Percentiles rank a stretch among this genome's conserved stretches.
phyloP scores from a whole-genome alignment of 768 basidiomycete species.

The Pulveroboletus sp. region DNA sequence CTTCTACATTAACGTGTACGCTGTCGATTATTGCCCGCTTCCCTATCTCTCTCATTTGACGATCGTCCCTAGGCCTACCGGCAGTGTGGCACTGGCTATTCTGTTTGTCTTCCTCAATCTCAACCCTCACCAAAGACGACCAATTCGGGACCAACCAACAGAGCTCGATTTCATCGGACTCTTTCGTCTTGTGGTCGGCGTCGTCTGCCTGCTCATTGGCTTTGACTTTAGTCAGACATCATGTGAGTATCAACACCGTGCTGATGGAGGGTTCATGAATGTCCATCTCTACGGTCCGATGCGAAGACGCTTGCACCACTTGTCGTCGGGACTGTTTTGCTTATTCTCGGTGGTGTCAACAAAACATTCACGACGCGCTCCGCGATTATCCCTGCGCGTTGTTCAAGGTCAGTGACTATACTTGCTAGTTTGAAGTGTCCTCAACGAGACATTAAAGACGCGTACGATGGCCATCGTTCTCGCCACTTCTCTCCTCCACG shows the following conservation, averaged over 20 bases:
- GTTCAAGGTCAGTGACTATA: slow-evolving; percentile 48
- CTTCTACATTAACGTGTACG: slow-evolving; percentile 69
- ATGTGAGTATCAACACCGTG: too few species aligned
- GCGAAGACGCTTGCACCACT: slow-evolving; percentile 59
- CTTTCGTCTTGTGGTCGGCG: too few species aligned
- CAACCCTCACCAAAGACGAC: too few species aligned
- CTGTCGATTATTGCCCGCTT: too few species aligned
- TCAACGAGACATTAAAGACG: slow-evolving; percentile 38
- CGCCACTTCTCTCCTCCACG: slow-evolving; percentile 58
- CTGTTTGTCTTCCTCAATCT: too few species aligned
- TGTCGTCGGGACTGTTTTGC: slow-evolving; percentile 47
- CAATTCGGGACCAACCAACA: too few species aligned
- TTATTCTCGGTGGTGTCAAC: slow-evolving; percentile 50
- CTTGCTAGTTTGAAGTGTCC: background rate
- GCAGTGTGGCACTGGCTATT: too few species aligned
- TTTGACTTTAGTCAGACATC: too few species aligned
- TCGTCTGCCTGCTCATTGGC: too few species aligned
- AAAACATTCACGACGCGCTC: slow-evolving; percentile 61
- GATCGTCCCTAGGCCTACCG: too few species aligned
- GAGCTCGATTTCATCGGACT: too few species aligned
- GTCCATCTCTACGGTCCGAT: slow-evolving; percentile 43
- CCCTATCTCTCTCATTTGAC: too few species aligned
- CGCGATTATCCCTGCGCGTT: slow-evolving; percentile 72
- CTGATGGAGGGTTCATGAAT: background rate
- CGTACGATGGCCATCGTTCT: slow-evolving; percentile 65